Evolutionary conservation across 2,329 filamentous ascomycete species (phyloP).

Genomic region (Penicillium polonicum): DNA sequence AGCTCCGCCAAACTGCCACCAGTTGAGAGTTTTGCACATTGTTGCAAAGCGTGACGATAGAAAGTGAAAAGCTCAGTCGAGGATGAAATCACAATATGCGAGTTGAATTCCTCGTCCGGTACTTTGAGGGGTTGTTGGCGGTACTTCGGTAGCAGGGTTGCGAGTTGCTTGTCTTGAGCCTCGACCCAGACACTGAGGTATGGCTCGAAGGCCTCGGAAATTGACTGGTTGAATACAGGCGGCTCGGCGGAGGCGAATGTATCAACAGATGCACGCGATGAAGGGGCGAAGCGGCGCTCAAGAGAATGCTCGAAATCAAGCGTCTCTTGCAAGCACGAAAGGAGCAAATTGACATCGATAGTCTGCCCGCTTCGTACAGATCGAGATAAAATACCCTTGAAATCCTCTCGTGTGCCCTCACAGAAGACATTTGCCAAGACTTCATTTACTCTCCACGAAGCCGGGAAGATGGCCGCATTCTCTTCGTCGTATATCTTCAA

Average conservation of each 20-base stretch:
- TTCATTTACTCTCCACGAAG: constrained; percentile 86
- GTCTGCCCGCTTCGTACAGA: constrained; percentile 79
- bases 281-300: constrained; percentile 74
- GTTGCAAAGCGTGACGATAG: constrained; percentile 86
- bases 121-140: constrained; percentile 76
- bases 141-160: constrained; percentile 82
- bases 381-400: constrained; percentile 84
- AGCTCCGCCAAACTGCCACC: constrained; percentile 83
- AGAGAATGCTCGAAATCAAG: constrained; percentile 93
- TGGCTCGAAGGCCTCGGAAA: constrained; percentile 95
- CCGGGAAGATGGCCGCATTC: constrained; percentile 81
- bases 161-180: constrained; percentile 85
- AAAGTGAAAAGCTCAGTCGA: constrained; percentile 97
- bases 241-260: constrained; percentile 78
- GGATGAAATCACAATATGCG: constrained; percentile 84
- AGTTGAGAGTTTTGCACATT: constrained; percentile 94
- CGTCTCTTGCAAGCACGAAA: constrained; percentile 90
- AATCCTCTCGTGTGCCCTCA: constrained; percentile 92
- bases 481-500: constrained; percentile 95
- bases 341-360: constrained; percentile 82
- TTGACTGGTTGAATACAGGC: constrained; percentile 80
- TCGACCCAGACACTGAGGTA: constrained; percentile 98
- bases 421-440: constrained; percentile 88
- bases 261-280: constrained; percentile 77
- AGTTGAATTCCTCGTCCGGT: constrained; percentile 85